Conservation (phyloP, 2,329 filamentous ascomycete genomes). For the Xylariaceae sp. region DNA sequence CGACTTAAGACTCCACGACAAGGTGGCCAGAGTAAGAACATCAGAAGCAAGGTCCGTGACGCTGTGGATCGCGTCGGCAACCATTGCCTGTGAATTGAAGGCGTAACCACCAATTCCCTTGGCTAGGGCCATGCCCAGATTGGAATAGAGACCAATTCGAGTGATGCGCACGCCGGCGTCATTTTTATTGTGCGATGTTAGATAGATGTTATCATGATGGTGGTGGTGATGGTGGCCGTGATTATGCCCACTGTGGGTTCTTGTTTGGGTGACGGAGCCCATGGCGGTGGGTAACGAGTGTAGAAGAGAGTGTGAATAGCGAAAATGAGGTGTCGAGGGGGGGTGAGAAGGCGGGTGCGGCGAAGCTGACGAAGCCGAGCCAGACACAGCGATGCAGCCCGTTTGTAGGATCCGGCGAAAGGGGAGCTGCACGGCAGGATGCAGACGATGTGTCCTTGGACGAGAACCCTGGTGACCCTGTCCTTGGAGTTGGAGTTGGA, state of each 20-base stretch:
- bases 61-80: conserved; percentile 93
- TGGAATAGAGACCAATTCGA: conserved; percentile 79
- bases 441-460: conserved; percentile 25
- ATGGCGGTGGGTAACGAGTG: conserved; percentile 24
- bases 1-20: conserved; percentile 85
- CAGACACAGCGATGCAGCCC: conserved; percentile 8
- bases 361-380: not conserved
- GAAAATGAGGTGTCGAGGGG: conserved; percentile 15
- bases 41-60: conserved; percentile 94
- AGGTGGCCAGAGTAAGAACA: conserved; percentile 87
- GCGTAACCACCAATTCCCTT: conserved; percentile 90
- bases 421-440: conserved; percentile 11
- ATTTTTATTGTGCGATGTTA: conserved; percentile 77
- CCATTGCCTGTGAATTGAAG: conserved; percentile 91
- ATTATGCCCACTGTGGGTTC: conserved; percentile 49
- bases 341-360: conserved; percentile 1
- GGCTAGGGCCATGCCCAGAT: conserved; percentile 87
- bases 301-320: conserved; percentile 16
- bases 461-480: conserved; percentile 13
- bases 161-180: conserved; percentile 95
- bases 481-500: not conserved
- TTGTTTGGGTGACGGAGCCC: conserved; percentile 42
- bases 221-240: conserved; percentile 66
- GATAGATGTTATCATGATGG: conserved; percentile 80
- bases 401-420: conserved; percentile 25